Evolutionary conservation across 2,329 filamentous ascomycete genomes (phyloP), one percentile per base, ranked within the genome.

Genomic region (Juglanconis sp.): DNA sequence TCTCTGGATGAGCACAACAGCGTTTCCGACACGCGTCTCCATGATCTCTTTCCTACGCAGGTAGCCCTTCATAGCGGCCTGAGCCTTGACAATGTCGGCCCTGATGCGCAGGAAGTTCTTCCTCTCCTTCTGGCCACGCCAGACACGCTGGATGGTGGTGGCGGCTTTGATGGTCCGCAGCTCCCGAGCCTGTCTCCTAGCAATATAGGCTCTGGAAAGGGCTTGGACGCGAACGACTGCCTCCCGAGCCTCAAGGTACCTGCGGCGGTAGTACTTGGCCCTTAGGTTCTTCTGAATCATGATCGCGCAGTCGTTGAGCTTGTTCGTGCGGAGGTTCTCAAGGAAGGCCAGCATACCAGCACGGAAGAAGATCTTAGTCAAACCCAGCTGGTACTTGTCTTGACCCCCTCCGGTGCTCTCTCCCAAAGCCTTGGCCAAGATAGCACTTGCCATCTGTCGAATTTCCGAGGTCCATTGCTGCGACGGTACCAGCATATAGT

Each of bases 291-390:
- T 99, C 76, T 99, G 95, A 59, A 99, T 99, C 87, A 99, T 90
- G 68, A 96, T 91, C 11, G 95, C 95, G 67, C 93, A 96, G 66
- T 92, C 90, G 72, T 96, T 98, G 71, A 99, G 83, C 61, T 93
- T 88, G 66, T 83, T 91, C 11, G 95, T 97, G 61, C 95, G 87
- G 65, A 97, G 82, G 67, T 97, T 97, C 77, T 99, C 95, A 54
- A 99, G 80, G 79, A 97, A 97, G 6, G 95, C 95, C 68, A 99
- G 87, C 95, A 99, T 99, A 75, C 95, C 95, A 59, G 95, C 95
- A 63, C 95, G 90, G 87, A 99, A 99, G 80, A 99, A 99, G 72
- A 99, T 97, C 80, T 99, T 99, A 56, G 94, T 98, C 66, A 98
- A 81, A 77, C 95, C 95, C 65, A 99, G 85, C 77, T 99, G 95